Evolutionary conservation across 768 basidiomycete species (phyloP), one percentile per base, ranked within the genome.

Genomic region (Rhizopogon vulgaris): DNA sequence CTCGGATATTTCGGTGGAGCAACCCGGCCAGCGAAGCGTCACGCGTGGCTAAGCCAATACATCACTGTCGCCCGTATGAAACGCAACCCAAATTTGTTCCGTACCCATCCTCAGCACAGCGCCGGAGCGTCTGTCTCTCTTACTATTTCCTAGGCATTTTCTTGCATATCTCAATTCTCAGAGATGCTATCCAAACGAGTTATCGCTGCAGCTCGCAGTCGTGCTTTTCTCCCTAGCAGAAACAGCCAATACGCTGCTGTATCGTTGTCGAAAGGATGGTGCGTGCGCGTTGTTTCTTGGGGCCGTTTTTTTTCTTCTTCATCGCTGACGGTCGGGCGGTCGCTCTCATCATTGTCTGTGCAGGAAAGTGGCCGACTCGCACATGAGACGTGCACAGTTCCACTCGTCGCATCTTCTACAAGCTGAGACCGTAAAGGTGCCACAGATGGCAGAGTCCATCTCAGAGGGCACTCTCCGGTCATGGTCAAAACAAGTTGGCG

Each of bases 361-460:
- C 53, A 83, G 80, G 80, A 70, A 74, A 55, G 63, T 70, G 54
- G 71, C 78, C 48, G 71, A 71, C 53, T 59, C 70, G 45, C 72
- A 78, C 64, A 63, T 78, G 15, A 74, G 70, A 59, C 73, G 73
- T 43, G 78, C 85, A 36, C 74, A 82, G 52, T 87, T 90, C 64
- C 87, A 90, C 60, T 79, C 84, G 3, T 81, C 85, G 51, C 76
- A 73, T 59, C 77, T 88, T 51, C 63, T 90, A 59, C 76, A 85
- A 72, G 87, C 84, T 52, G 88, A 94, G 72, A 91, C 86, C 51
- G 80, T 97, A 57, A 92, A 95, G 73, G 94, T 97, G 37, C 94
- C 94, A 15, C 89, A 93, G 69, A 95, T 97, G 92, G 91, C 95
- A 25, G 94, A 97, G 68, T 97, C 94, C 55, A 97, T 98, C 71